These are phyloP conservation scores for Aegilops speltoides DNA, from an alignment of 176 grass and related monocot species.

Conservation along the genomic window DNA sequence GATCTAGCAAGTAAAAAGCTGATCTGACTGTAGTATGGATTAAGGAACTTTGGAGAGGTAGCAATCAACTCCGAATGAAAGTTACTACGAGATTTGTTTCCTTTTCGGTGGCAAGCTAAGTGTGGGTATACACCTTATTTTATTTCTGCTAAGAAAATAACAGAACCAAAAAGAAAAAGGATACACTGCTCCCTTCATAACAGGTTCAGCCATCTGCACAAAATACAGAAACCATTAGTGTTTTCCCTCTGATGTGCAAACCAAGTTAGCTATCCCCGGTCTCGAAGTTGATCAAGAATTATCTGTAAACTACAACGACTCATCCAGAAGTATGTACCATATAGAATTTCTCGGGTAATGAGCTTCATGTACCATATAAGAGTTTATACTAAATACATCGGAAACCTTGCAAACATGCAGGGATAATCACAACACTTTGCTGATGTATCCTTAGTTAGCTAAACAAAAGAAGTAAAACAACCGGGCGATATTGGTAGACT, in stretches of 20 bases:
- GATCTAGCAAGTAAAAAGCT: slow-evolving; percentile 84
- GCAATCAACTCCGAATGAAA: neutral
- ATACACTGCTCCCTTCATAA: slow-evolving; percentile 90
- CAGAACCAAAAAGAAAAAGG: slow-evolving; percentile 36
- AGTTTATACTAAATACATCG: neutral
- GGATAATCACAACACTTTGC: neutral
- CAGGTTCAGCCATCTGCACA: slow-evolving; percentile 81
- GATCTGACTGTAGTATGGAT: slow-evolving; percentile 69
- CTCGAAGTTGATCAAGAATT: neutral
- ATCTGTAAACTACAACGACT: neutral
- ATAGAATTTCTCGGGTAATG: neutral
- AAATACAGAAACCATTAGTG: slow-evolving; percentile 14
- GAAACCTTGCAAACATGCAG: neutral
- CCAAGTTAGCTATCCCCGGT: neutral
- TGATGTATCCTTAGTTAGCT: neutral
- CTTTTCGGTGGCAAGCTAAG: neutral
- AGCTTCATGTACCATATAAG: neutral
- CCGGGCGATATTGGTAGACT: neutral
- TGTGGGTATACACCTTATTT: neutral
- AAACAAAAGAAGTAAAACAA: neutral
- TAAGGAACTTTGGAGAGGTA: slow-evolving; percentile 42
- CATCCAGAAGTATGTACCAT: neutral
- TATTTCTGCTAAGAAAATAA: neutral
- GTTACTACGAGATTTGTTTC: neutral
- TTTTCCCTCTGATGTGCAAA: neutral